These are phyloP conservation scores for Hondaea fermentalgiana DNA, from an alignment of 108 stramenopile genomes.

Conservation along the genomic window DNA sequence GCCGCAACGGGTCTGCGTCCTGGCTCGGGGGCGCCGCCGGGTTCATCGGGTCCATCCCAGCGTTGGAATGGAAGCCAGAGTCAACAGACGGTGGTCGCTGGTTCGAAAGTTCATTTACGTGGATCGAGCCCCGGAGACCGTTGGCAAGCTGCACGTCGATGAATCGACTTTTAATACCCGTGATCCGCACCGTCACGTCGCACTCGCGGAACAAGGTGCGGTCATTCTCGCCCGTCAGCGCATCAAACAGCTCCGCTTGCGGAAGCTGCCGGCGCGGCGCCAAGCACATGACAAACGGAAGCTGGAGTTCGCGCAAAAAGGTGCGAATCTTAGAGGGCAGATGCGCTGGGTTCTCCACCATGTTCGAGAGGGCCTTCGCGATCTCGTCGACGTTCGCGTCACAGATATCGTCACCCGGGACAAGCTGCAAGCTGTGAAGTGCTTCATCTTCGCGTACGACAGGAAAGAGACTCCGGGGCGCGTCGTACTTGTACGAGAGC, in stretches of 20 bases:
- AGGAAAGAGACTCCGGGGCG: background rate
- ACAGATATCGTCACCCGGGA: background rate
- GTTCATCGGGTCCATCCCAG: background rate
- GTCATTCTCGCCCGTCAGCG: slow-evolving; percentile 76
- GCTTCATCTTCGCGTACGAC: background rate
- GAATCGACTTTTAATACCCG: slow-evolving; percentile 67
- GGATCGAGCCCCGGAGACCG: slow-evolving; percentile 74
- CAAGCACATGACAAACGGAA: slow-evolving; percentile 69
- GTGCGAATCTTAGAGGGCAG: background rate
- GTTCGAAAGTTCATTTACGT: slow-evolving; percentile 66
- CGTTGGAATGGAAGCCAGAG: background rate
- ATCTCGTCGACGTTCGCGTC: background rate
- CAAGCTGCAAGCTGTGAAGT: background rate
- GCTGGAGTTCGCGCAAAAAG: slow-evolving; percentile 57
- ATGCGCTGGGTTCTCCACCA: background rate
- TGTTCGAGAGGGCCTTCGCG: background rate
- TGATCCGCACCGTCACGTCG: slow-evolving; percentile 72
- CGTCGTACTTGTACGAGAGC: background rate
- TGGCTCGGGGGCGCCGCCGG: background rate
- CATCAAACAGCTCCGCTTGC: slow-evolving; percentile 63
- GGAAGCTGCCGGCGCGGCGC: slow-evolving; percentile 65
- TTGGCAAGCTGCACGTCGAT: slow-evolving; percentile 61
- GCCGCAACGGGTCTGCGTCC: slow-evolving; percentile 64
- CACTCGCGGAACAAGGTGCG: slow-evolving; percentile 68
- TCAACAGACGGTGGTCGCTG: background rate